Base-by-base conservation (phyloP, 2,329 filamentous ascomycete genomes). In the Aspergillus carbonarius region DNA sequence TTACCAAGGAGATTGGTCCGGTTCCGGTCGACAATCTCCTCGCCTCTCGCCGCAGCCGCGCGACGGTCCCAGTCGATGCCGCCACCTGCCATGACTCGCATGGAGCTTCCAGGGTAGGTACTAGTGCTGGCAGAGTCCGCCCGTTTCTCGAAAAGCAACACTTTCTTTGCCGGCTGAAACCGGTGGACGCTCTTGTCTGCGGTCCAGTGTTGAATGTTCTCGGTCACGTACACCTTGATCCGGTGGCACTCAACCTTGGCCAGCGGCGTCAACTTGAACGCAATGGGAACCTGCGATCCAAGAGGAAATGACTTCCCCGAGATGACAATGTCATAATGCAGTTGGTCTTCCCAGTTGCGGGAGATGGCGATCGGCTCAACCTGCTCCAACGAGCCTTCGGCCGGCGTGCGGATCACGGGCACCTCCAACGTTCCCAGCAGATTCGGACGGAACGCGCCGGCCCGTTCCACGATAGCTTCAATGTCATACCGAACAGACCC, bases 251-350 rank as follows among this genome's bases (percentile, higher is more conserved):
- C 91, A 6, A 96, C 92, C 78, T 97, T 97, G 60, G 93, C 92
- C 20, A 97, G 78, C 0, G 93, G 93, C 0, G 92, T 96, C 64
- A 97, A 82, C 75, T 96, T 96, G 80, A 97, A 96, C 1, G 92
- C 92, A 59, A 97, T 95, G 1, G 93, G 93, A 15, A 97, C 91
- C 68, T 90, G 90, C 39, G 89, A 85, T 15, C 93, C 93, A 18
- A 97, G 84, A 0, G 93, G 91, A 60, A 97, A 97, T 0, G 92
- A 96, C 81, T 96, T 96, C 55, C 93, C 93, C 1, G 92, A 96
- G 55, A 97, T 96, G 72, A 96, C 88, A 66, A 97, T 96, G 69
- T 97, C 93, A 76, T 97, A 97, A 70, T 96, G 92, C 32, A 97
- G 81, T 70, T 96, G 93, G 66, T 97, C 92, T 72, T 97, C 93